Conservation (phyloP, 441 rosid species). For the Theobroma grandiflorum region DNA sequence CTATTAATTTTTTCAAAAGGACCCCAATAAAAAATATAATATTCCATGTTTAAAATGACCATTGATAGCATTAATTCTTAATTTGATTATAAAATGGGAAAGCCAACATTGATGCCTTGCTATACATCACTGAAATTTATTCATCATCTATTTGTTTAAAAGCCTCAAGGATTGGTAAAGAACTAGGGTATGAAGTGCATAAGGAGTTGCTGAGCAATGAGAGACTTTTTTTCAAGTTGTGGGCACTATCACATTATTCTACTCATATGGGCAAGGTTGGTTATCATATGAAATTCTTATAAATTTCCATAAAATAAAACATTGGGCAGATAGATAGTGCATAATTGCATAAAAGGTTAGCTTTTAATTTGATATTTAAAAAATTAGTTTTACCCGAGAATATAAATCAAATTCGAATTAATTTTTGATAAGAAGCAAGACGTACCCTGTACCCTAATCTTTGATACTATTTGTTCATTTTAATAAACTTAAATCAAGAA, state of each 20-base stretch:
- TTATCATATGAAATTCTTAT: not conserved
- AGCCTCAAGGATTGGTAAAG: constrained; percentile 4
- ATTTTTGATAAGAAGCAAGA: too few relatives aligned
- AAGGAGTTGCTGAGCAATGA: constrained; percentile 4
- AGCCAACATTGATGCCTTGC: constrained; percentile 10
- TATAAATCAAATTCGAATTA: not conserved
- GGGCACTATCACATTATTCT: not conserved
- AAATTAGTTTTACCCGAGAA: not conserved
- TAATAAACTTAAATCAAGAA: too few relatives aligned
- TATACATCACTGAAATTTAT: not conserved
- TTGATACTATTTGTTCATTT: too few relatives aligned
- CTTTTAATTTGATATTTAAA: not conserved
- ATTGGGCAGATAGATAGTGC: not conserved
- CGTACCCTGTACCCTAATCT: too few relatives aligned
- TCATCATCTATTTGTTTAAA: not conserved
- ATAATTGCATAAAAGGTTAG: not conserved
- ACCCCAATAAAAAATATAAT: not conserved
- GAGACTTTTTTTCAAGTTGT: not conserved
- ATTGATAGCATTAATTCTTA: not conserved
- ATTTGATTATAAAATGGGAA: not conserved
- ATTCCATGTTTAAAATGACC: constrained; percentile 16
- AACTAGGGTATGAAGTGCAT: not conserved
- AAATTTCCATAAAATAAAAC: too few relatives aligned
- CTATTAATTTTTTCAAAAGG: not conserved
- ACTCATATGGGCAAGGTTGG: not conserved